Percentiles rank a stretch among this genome's conserved stretches.
Conservation (phyloP, 345 rosid genomes). For the Camelina hispida region DNA sequence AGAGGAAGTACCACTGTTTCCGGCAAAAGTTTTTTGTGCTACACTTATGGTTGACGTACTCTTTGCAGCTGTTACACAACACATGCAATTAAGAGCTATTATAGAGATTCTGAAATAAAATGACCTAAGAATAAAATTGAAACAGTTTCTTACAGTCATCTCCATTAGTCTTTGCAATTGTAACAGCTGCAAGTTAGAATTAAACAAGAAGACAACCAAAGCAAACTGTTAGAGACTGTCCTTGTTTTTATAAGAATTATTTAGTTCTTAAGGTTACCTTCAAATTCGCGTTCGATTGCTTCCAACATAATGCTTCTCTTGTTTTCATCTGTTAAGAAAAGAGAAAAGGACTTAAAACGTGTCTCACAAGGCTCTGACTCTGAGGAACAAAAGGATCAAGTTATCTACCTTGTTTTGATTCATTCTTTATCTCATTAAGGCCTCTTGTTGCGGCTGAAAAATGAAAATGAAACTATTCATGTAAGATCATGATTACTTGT, state of each 20-base stretch:
- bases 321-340: conserved; percentile 33
- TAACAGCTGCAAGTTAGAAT: conserved; percentile 33
- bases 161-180: conserved; percentile 36
- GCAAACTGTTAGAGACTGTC: conserved; percentile 22
- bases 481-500: not conserved
- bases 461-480: conserved; percentile 4
- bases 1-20: conserved; percentile 24
- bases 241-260: conserved; percentile 3
- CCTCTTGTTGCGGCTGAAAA: conserved; percentile 40
- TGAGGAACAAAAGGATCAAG: conserved; percentile 18
- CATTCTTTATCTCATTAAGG: conserved; percentile 29
- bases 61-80: conserved; percentile 25
- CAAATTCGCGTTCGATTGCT: conserved; percentile 40
- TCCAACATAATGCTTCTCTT: conserved; percentile 39
- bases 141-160: conserved; percentile 24
- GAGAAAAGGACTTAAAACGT: not conserved
- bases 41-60: conserved; percentile 12
- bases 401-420: conserved; percentile 27
- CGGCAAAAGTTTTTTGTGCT: conserved; percentile 19
- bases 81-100: conserved; percentile 17
- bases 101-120: not conserved
- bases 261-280: conserved; percentile 33
- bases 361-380: conserved; percentile 10
- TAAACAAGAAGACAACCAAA: conserved; percentile 26
- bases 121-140: not conserved